Evolutionary conservation across 345 rosid species (phyloP).

Genomic region (Hibiscus mutabilis): DNA sequence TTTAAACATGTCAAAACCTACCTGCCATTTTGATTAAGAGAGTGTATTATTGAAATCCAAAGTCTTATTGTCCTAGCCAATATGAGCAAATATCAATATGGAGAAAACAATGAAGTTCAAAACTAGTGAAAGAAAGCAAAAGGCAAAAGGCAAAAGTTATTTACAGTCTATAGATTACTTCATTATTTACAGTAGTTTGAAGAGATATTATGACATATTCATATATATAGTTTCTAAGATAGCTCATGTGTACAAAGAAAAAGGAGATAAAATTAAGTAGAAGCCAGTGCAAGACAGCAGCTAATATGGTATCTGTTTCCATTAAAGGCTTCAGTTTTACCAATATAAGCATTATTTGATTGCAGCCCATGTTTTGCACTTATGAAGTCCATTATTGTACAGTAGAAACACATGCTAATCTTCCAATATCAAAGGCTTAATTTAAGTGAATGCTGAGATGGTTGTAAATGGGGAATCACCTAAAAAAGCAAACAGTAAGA

Average conservation of each 20-base stretch:
- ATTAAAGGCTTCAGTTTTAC: too few species aligned
- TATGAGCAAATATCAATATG: too few species aligned
- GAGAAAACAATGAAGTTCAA: too few species aligned
- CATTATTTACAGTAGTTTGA: background rate
- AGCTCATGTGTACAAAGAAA: background rate
- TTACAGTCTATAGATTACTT: background rate
- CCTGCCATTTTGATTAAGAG: background rate
- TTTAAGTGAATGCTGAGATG: background rate
- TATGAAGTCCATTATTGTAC: conserved; percentile 1
- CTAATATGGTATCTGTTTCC: background rate
- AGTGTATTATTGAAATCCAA: background rate
- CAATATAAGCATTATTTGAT: background rate
- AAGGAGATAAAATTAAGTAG: background rate
- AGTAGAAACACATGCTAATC: background rate
- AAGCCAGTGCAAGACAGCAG: background rate
- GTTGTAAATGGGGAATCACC: background rate
- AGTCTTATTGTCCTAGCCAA: too few species aligned
- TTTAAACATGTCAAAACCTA: too few species aligned
- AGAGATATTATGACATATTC: background rate
- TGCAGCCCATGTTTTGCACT: background rate
- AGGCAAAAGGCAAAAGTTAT: background rate
- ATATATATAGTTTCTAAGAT: background rate
- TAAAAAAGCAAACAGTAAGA: background rate
- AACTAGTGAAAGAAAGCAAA: background rate
- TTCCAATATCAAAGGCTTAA: conserved; percentile 15